Conservation (phyloP, 2,329 filamentous ascomycete genomes). For the Ustilaginoidea virens region DNA sequence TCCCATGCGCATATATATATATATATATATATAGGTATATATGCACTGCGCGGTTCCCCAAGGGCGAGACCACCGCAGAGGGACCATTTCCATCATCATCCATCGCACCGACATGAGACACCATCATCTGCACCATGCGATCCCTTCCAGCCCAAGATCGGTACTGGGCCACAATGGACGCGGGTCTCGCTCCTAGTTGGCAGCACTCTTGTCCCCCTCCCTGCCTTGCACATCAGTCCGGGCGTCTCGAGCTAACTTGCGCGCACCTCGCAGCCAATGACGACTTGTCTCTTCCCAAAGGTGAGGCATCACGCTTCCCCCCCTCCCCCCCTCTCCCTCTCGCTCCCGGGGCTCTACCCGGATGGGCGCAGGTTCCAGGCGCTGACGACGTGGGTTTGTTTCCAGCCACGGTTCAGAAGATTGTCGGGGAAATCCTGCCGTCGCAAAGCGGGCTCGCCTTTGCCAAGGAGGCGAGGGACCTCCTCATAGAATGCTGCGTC, state of each 20-base stretch:
- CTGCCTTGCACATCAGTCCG: neutral
- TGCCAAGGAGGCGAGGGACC: constrained; percentile 85
- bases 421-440: constrained; percentile 85
- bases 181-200: constrained; percentile 1
- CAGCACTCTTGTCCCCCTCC: neutral
- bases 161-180: constrained; percentile 14
- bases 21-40: too few relatives aligned
- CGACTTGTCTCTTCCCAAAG: constrained; percentile 49
- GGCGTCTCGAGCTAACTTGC: constrained; percentile 15
- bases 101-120: too few relatives aligned
- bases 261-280: constrained; percentile 35
- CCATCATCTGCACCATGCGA: too few relatives aligned
- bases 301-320: too few relatives aligned
- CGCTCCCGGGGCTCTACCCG: too few relatives aligned
- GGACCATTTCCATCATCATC: too few relatives aligned
- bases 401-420: constrained; percentile 60
- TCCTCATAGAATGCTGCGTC: constrained; percentile 96
- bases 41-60: too few relatives aligned
- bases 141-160: constrained; percentile 9
- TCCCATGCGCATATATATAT: too few relatives aligned
- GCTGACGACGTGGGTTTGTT: constrained; percentile 14
- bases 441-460: constrained; percentile 64
- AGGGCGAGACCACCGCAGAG: too few relatives aligned
- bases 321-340: too few relatives aligned
- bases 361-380: neutral